Evolutionary conservation across 2,329 filamentous ascomycete genomes (phyloP), one percentile per base, ranked within the genome.

Genomic region (Microdochium trichocladiopsis): DNA sequence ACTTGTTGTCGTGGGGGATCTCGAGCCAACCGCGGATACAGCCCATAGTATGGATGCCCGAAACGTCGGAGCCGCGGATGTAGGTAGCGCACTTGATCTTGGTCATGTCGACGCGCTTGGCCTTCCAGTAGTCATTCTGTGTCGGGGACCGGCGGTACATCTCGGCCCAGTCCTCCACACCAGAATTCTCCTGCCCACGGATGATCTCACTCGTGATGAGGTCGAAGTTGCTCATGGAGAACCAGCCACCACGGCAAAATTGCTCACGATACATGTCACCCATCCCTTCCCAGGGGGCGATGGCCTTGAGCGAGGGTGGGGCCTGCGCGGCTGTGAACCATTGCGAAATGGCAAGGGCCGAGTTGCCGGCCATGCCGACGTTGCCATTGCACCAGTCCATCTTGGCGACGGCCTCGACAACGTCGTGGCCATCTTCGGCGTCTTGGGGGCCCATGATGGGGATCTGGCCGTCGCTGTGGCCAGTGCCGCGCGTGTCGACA

Each of bases 151-250:
- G 28, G 18, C 50, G 48, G 37, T 50, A 71, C 71, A 75, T 75
- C 50, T 70, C 67, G 10, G 62, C 62, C 16, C 70, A 66, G 53
- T 74, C 70, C 54, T 76, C 72, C 6, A 73, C 59, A 0, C 69
- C 58, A 3, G 56, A 55, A 21, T 51, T 61, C 25, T 62, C 66
- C 28, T 66, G 66, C 22, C 55, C 55, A 6, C 51, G 50, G 14
- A 72, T 58, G 47, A 71, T 70, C 50, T 64, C 62, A 14, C 67
- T 64, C 12, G 66, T 64, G 50, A 72, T 72, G 16, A 72, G 62
- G 49, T 73, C 70, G 51, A 73, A 74, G 51, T 69, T 70, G 51
- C 63, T 69, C 63, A 70, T 70, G 25, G 61, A 64, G 52, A 65
- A 65, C 56, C 61, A 54, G 1, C 63, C 63, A 0, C 63, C 63